phyloP scores from a whole-genome alignment of 2,329 filamentous ascomycete genomes.

The Colletotrichum spinosum region DNA sequence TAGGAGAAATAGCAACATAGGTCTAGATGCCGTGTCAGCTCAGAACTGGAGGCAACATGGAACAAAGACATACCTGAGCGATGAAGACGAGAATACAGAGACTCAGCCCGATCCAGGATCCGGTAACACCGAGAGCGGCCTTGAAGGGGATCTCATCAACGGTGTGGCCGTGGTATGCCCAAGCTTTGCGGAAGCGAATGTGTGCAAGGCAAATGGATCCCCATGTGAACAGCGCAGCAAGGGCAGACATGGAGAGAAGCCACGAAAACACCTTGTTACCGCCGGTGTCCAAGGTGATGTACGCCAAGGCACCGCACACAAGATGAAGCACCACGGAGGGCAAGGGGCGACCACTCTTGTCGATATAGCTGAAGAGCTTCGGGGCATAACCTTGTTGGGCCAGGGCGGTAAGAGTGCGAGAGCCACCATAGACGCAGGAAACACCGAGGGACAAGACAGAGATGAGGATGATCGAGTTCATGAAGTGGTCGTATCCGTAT shows the following conservation, averaged over 20 bases:
- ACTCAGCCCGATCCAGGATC: conserved; percentile 72
- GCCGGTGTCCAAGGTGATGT: conserved; percentile 55
- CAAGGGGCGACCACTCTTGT: conserved; percentile 67
- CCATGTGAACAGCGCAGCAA: conserved; percentile 77
- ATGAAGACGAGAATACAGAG: conserved; percentile 68
- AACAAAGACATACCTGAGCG: conserved; percentile 55
- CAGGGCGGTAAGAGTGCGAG: conserved; percentile 68
- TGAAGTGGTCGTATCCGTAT: conserved; percentile 63
- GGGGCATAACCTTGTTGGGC: conserved; percentile 71
- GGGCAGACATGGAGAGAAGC: conserved; percentile 73
- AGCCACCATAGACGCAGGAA: conserved; percentile 69
- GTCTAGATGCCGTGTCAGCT: conserved; percentile 43
- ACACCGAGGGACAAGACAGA: conserved; percentile 70
- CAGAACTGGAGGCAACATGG: neutral
- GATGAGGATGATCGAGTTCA: conserved; percentile 70
- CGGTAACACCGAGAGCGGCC: conserved; percentile 69
- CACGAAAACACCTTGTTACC: conserved; percentile 70
- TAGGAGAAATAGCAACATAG: conserved; percentile 56
- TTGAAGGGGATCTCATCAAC: conserved; percentile 76
- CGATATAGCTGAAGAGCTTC: conserved; percentile 66
- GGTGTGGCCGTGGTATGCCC: conserved; percentile 70
- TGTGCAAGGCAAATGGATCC: conserved; percentile 76
- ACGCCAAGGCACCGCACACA: conserved; percentile 63
- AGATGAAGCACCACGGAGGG: conserved; percentile 61
- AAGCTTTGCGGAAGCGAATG: conserved; percentile 76